phyloP scores from a whole-genome alignment of 2,329 filamentous ascomycete genomes.

The Aureobasidium sp. region DNA sequence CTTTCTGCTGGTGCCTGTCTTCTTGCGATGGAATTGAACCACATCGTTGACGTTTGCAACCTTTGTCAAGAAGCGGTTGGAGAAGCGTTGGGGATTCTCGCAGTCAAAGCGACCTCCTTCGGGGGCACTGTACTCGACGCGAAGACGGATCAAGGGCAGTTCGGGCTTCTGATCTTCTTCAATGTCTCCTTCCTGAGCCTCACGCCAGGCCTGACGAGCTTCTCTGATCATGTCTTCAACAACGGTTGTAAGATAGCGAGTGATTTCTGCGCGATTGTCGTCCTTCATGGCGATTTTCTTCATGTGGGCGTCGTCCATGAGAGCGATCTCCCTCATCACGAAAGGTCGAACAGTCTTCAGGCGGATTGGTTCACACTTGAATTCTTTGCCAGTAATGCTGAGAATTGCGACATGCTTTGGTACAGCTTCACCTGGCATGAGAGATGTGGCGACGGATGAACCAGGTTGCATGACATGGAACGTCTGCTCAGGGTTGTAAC shows the following conservation, averaged over 20 bases:
- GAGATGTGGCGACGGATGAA: constrained; percentile 88
- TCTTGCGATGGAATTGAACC: constrained; percentile 86
- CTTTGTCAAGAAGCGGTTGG: constrained; percentile 78
- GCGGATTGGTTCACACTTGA: constrained; percentile 69
- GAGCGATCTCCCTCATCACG: constrained; percentile 70
- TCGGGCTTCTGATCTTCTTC: constrained; percentile 55
- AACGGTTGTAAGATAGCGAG: constrained; percentile 62
- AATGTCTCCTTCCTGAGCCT: constrained; percentile 58
- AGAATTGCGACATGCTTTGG: constrained; percentile 85
- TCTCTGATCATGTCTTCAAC: constrained; percentile 83
- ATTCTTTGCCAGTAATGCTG: constrained; percentile 73
- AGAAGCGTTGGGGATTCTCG: constrained; percentile 94
- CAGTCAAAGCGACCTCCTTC: constrained; percentile 80
- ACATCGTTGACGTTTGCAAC: constrained; percentile 94
- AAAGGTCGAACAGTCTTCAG: constrained; percentile 88
- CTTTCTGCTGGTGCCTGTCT: constrained; percentile 46
- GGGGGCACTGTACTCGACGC: constrained; percentile 80
- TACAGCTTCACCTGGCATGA: constrained; percentile 81
- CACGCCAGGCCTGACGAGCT: constrained; percentile 71
- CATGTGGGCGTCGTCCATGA: constrained; percentile 68
- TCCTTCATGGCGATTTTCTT: constrained; percentile 69
- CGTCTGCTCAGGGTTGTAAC: constrained; percentile 72
- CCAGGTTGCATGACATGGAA: constrained; percentile 98
- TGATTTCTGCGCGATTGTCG: constrained; percentile 75
- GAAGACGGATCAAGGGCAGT: constrained; percentile 75